Evolutionary conservation across 305 asterid genomes (phyloP), one percentile per base, ranked within the genome.

Genomic region (Solanum hybrid): DNA sequence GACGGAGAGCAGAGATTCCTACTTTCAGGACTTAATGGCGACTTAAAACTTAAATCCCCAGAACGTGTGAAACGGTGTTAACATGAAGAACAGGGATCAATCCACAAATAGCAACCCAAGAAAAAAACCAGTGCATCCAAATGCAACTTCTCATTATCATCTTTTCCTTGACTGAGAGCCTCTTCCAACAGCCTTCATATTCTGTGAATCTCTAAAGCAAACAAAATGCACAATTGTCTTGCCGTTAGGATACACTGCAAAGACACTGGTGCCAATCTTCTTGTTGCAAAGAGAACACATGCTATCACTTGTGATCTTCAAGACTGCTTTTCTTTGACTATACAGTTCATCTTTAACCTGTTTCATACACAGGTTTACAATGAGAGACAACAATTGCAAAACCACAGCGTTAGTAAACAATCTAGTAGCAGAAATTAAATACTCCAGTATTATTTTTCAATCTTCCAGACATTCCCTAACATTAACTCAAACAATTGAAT

Each of bases 211-310:
- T 91, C 91, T 92, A 90, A 95, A 97, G 96, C 99, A 98, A 85
- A 95, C 98, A 32, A 97, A 96, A 92, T 98, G 99, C 87, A 96
- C 99, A 31, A 96, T 96, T 35, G 97, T 98, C 92, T 92, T 94
- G 42, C 99, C 98, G 27, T 97, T 98, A 22, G 99, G 98, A 92
- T 97, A 96, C 73, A 98, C 97, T 31, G 98, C 99, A 91, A 98
- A 98, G 77, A 95, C 99, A 34, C 99, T 98, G 6, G 96, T 93
- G 56, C 99, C 99, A 37, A 98, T 98, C 93, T 96, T 98, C 90
- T 96, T 98, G 93, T 93, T 93, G 95, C 99, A 98, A 88, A 96
- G 98, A 22, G 99, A 93, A 86, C 99, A 98, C 96, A 94, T 95
- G 86, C 94, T 98, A 66, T 98, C 99, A 37, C 96, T 94, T 2